Base-by-base conservation (phyloP, 163 green algal genomes). In the Chloromonas sp. region DNA sequence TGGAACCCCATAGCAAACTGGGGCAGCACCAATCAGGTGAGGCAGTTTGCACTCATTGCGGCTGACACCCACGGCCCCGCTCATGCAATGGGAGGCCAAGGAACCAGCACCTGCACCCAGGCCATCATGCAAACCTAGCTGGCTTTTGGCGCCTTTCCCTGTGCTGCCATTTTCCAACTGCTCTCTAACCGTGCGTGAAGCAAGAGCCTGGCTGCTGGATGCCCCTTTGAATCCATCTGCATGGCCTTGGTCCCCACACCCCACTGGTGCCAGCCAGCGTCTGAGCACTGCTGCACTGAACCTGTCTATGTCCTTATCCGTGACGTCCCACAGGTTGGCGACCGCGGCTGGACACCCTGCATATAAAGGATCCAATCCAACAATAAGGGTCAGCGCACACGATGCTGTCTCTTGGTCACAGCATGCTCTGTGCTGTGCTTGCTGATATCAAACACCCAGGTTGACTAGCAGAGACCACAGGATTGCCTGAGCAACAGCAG, bases 301-400 rank as follows among this genome's bases (percentile, higher is more conserved):
- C 14, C 95, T 88, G 87, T 98, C 96, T 61, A 98, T 98, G 91
- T 98, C 96, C 2, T 92, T 82, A 86, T 99, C 97, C 1, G 97
- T 99, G 14, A 99, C 97, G 85, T 99, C 97, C 97, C 97, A 99
- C 77, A 99, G 92, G 89, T 98, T 99, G 59, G 91, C 96, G 14
- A 99, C 91, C 0, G 92, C 93, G 3, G 90, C 89, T 0, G 97
- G 97, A 84, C 91, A 95, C 1, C 97, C 97, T 94, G 91, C 78
- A 83, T 5, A 84, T 74, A 36, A 36, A 36, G 36, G 36, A 36
- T 36, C 36, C 36, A 36, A 36, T 36, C 36, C 36, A 36, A 36
- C 36, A 36, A 36, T 36, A 36, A 36, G 36, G 36, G 36, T 36
- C 36, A 36, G 36, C 36, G 36, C 36, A 36, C 36, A 36, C 36